Evolutionary conservation across 2,329 filamentous ascomycete genomes (phyloP), one percentile per base, ranked within the genome.

Genomic region (Fusarium sp.): DNA sequence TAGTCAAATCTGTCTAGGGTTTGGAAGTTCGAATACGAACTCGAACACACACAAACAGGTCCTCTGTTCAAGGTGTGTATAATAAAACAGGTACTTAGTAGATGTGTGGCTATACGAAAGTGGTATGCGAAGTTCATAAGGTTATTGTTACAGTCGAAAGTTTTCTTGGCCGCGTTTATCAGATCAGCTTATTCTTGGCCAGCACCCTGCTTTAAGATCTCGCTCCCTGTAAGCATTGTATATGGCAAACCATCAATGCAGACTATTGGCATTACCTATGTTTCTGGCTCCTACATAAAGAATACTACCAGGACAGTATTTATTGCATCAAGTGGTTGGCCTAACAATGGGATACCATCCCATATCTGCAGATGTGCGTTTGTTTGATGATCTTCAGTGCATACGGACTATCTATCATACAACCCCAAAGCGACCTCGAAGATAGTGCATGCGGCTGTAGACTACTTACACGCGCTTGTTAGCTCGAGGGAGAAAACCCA

Each of bases 11-110:
- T 17, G 17, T 40, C 13, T 33, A 19, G 25, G 22, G 22, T 15
- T 4, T 22, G 13, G 4, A n/a, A 62, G 23, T 44, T 57, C 41
- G 59, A 64, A 47, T 52, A 65, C 59, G 61, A 65, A 65, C n/a
- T 30, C 60, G 59, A 58, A 20, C 11, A 30, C 15, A n/a, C 6
- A 20, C 14, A 20, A 27, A 30, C 10, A 8, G 17, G 39, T 7
- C 7, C 37, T 41, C 23, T 30, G 14, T 17, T 47, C 13, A 25
- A 20, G 14, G 3, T 35, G 6, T 19, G 4, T 22, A 48, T 10
- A 47, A 11, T 10, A 5, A 19, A 37, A 17, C 10, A 10, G 35
- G 17, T 5, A 37, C 17, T n/a, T n/a, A 37, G 17, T 8, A 10
- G 15, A 37, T n/a, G 17, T 17, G 19, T 47, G 25, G 27, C 8